Evolutionary conservation across 225 moss, liverwort and hornwort species (phyloP), one percentile per base, ranked within the genome.

Genomic region (Marchantia polymorpha): DNA sequence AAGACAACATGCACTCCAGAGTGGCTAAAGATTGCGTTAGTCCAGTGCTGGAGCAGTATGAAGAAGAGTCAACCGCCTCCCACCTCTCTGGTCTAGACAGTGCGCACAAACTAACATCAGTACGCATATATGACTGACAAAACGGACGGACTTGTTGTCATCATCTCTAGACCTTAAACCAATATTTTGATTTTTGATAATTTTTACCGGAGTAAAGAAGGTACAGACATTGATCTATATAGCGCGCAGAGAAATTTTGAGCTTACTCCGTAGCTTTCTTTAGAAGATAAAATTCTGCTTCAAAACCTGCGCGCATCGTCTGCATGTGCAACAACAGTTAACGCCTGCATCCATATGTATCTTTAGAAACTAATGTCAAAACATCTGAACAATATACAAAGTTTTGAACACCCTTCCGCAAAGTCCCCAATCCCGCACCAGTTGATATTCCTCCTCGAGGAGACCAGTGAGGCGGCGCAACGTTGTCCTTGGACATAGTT

Each of bases 231-330:
- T 39, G 5, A 39, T 39, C 39, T 39, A 2, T 5, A 72, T 49
- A 72, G 51, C 22, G 8, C 15, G 10, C 12, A 72, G 10, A 25
- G 22, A 12, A 26, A 51, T n/a, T n/a, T 19, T 39, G 47, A 14
- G 46, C 70, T 69, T 87, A 93, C 93, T 90, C 89, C 26, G 85
- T 83, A 17, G 67, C 70, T 81, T 91, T 82, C 81, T 84, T 89
- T 80, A 96, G 65, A 59, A 96, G 91, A 81, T 91, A 96, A 81
- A 94, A 94, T 71, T 92, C 96, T 23, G 80, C 81, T 74, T 96
- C 94, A 69, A 96, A 96, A 26, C 96, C 94, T 81, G 92, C 94
- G 79, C 87, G 81, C 83, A 94, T 56, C 66, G 82, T 89, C 95
- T 95, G 81, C 77, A 72, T 74, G 10, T 27, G 60, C 3, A 26